Evolutionary conservation across 192 early-diverging fungal genomes (phyloP), one percentile per base, ranked within the genome.

Genomic region (Entrophospora sp.): DNA sequence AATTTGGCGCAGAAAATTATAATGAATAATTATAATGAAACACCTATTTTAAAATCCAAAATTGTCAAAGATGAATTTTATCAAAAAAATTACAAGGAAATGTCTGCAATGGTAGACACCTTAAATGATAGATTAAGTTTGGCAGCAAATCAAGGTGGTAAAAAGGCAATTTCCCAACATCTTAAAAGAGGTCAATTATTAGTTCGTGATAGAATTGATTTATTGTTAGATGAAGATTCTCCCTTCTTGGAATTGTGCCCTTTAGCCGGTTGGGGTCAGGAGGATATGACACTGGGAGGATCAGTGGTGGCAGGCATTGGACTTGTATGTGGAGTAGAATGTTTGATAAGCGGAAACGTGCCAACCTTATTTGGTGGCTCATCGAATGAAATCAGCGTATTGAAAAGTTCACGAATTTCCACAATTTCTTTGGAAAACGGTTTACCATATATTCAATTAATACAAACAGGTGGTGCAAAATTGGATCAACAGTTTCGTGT

Each of bases 301-400:
- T 86, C 85, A 7, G 64, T 80, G n/a, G 83, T 86, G 14, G 75
- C 71, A 34, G 85, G 83, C 49, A 85, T 86, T 36, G 85, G 85
- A 46, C 77, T 86, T 52, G 78, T 86, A 31, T 77, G 75, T 40
- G 83, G 83, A 24, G 67, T 82, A 3, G 77, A 80, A 53, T 80
- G 78, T 73, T 70, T 85, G 61, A 72, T 87, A 27, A 68, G 75
- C 4, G 83, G 83, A 5, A 81, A 73, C 43, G 81, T 87, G 0
- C 77, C 85, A 10, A 87, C 85, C 6, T 75, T 80, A 64, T 72
- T 75, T 28, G 85, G 85, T 7, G 85, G 85, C 25, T 80, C 85
- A 18, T 77, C 80, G 18, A 87, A 87, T 45, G 82, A 85, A 49
- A 68, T 73, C 2, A 78, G 82, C 3, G 73, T 81, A 12, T 69